Base-by-base conservation (phyloP, 352 stramenopile species). In the Globisporangium middletonii region DNA sequence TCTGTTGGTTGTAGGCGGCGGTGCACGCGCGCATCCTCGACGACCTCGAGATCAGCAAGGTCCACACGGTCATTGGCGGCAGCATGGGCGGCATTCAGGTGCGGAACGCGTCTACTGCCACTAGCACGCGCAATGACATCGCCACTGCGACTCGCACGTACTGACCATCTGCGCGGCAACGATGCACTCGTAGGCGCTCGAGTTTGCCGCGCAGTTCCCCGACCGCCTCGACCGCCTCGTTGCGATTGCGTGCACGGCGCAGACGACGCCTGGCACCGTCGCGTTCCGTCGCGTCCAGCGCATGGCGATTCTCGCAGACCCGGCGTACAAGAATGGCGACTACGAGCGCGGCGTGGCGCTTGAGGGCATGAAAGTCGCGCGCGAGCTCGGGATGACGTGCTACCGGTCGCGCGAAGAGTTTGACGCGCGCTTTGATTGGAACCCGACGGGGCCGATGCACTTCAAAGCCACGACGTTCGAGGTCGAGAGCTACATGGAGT, bases 401-500 rank as follows among this genome's bases (percentile, higher is more conserved):
- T 95, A 96, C 67, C 84, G 87, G n/a, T 92, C 81, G 12, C 83
- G 83, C 19, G 83, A 94, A 58, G 87, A 94, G 62, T 93, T 96
- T 49, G 86, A 96, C 58, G 62, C 69, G 2, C 71, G 84, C 4
- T 96, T 96, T 60, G 79, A 95, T 65, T 96, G 86, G 87, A 85
- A 91, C 50, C 85, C 85, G 0, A 89, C 72, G 4, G 81, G 79
- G 3, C 65, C 67, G 15, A 74, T 75, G 63, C 72, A 92, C 44
- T 92, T 92, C 54, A 85, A 80, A 59, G 70, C 72, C n/a, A 58
- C 76, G 15, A 94, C 83, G 13, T 96, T 96, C 48, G 87, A 96
- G 33, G 84, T 96, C 0, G 87, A 96, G 68, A 86, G 72, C 53
- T 96, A 96, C 77, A 92, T 96, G 84, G 78, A 92, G 57, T 92